Evolutionary conservation across 495 filamentous ascomycete species (phyloP), one percentile per base, ranked within the genome.

Genomic region (Neurospora sp.): DNA sequence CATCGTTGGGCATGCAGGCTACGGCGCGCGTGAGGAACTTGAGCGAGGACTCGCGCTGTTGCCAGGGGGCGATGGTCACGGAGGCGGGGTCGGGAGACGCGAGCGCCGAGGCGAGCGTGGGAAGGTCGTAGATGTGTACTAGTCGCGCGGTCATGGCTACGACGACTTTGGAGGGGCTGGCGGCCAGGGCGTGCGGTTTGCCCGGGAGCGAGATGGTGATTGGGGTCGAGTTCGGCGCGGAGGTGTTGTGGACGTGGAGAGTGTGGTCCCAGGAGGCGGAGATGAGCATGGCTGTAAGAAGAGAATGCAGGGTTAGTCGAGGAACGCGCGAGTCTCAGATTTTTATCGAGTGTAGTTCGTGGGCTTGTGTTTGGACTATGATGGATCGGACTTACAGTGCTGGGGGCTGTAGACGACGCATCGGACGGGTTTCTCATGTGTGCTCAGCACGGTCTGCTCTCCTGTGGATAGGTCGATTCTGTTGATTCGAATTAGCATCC

Each of bases 1-100:
- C 91, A 77, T 96, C 95, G 74, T 93, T 93, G 10, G 96, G 95
- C 96, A 98, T 99, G 82, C 94, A 97, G n/a, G 93, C 89, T 1
- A 98, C 92, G 59, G 92, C 91, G 69, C 96, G 89, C 2, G 94
- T 97, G 87, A 97, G 94, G 85, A 97, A 98, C 80, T 97, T 98
- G 79, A 99, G 85, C 20, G 90, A 93, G 70, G 92, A 94, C 80
- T 99, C 96, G 46, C 96, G 88, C 68, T 90, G 89, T 79, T 98
- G 96, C 91, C 91, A 96, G 0, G 95, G 95, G 75, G 91, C 88
- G 44, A 93, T 79, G 53, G 14, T 35, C 38, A 91, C 85, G 5
- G 81, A 70, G 7, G 70, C 39, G 0, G 80, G 61, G 10, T 82
- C 76, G 53, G 84, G 81, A 16, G 87, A 79, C 76, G 90, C 79